Conservation (phyloP, 1,284 basidiomycete genomes). For the Austroboletus niveus region DNA sequence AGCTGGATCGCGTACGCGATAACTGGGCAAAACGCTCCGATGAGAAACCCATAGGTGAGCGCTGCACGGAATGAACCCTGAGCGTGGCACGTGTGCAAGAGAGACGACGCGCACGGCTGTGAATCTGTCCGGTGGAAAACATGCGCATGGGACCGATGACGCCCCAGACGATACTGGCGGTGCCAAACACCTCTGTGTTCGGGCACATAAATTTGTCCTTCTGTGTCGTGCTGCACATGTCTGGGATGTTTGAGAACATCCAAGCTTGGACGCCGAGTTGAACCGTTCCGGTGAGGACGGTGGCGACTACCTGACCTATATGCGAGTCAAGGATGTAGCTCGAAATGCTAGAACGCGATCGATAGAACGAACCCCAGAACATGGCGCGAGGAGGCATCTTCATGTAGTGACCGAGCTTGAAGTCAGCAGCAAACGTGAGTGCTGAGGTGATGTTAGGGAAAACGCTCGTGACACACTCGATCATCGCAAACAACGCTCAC, state of each 20-base stretch:
- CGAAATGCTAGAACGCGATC: not conserved
- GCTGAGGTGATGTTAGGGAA: constrained; percentile 17
- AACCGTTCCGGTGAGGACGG: constrained; percentile 40
- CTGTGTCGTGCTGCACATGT: constrained; percentile 26
- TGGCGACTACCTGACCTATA: constrained; percentile 41
- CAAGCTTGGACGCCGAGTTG: constrained; percentile 46
- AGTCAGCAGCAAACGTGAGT: constrained; percentile 41
- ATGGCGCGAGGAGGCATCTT: constrained; percentile 51
- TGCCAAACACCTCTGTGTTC: constrained; percentile 37
- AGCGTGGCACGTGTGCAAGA: too few relatives aligned
- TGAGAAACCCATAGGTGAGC: constrained; percentile 54
- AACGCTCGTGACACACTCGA: not conserved
- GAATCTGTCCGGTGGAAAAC: constrained; percentile 27
- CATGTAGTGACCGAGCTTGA: constrained; percentile 53
- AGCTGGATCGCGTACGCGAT: constrained; percentile 38
- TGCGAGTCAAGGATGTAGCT: not conserved
- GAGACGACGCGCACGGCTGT: constrained; percentile 16
- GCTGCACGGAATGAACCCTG: constrained; percentile 9
- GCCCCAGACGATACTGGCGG: constrained; percentile 43
- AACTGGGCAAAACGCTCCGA: constrained; percentile 48
- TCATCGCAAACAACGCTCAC: constrained; percentile 1
- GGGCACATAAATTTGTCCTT: constrained; percentile 40
- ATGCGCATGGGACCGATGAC: constrained; percentile 38
- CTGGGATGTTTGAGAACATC: constrained; percentile 33
- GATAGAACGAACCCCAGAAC: constrained; percentile 33